Percentiles rank a stretch among this genome's conserved stretches.
Conservation (phyloP, 257 asterid genomes). For the Agastache rugosa region DNA sequence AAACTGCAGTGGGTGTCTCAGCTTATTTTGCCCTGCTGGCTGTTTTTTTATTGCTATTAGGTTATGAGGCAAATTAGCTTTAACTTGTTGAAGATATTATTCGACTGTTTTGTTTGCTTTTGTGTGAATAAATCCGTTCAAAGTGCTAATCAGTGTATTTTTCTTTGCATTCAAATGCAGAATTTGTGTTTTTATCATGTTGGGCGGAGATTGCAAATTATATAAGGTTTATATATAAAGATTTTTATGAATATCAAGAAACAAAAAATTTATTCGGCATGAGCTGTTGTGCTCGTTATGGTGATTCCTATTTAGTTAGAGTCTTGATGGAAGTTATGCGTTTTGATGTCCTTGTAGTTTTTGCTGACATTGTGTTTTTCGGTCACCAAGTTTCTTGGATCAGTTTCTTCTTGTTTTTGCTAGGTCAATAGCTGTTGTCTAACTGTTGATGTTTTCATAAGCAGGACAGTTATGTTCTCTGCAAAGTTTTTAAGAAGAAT, state of each 20-base stretch:
- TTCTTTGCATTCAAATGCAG: background rate
- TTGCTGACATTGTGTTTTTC: background rate
- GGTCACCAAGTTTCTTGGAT: background rate
- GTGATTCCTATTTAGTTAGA: background rate
- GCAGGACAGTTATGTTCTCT: slow-evolving; percentile 78
- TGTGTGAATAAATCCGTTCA: background rate
- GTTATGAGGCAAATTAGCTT: no score
- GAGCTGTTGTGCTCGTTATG: background rate
- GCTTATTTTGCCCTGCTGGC: background rate
- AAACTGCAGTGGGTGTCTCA: background rate
- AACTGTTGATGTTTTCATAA: slow-evolving; percentile 27
- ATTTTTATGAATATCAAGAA: background rate
- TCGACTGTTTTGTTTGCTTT: background rate
- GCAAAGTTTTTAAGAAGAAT: slow-evolving; percentile 77
- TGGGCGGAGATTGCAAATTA: background rate
- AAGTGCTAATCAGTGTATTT: background rate
- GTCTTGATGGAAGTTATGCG: background rate
- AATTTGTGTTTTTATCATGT: background rate
- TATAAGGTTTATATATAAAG: background rate
- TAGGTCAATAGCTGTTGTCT: background rate
- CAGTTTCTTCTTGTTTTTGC: background rate
- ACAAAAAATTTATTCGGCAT: background rate
- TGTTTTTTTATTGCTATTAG: no score
- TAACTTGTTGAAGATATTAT: background rate
- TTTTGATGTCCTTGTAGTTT: background rate